phyloP scores from a whole-genome alignment of 2,329 filamentous ascomycete genomes.

The Gnomoniopsis smithogilvyi region DNA sequence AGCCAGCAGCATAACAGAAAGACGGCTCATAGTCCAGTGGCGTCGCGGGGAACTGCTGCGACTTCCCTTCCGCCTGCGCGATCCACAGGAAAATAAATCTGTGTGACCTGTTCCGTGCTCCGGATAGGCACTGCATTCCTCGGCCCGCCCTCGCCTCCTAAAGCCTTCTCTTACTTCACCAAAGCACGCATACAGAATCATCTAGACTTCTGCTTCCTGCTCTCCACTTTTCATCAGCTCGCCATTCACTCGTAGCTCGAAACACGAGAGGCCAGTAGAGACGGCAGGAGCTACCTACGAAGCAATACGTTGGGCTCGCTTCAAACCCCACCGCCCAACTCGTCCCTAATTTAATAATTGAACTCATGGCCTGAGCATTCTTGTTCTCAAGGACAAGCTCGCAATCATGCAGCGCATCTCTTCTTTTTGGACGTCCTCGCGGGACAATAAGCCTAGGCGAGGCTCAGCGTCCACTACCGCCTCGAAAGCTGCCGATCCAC shows the following conservation, averaged over 20 bases:
- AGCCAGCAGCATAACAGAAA: neutral
- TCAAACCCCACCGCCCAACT: neutral
- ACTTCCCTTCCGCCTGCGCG: neutral
- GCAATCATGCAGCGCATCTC: constrained; percentile 44
- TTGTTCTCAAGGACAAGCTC: constrained; percentile 1
- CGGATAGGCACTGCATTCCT: neutral
- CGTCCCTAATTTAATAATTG: constrained; percentile 19
- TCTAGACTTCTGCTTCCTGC: neutral
- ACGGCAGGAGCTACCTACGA: neutral
- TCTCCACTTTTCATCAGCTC: neutral
- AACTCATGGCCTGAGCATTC: constrained; percentile 17
- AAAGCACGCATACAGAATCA: neutral
- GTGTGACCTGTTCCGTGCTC: neutral
- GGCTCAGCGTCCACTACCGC: neutral
- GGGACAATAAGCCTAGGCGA: constrained; percentile 29
- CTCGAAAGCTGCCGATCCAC: constrained; percentile 3
- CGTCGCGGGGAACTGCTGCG: neutral
- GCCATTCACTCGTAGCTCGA: neutral
- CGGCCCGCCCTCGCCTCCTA: no score
- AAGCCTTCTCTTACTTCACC: neutral
- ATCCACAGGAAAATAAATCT: neutral
- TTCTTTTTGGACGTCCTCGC: constrained; percentile 37
- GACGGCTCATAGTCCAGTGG: neutral
- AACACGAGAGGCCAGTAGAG: neutral
- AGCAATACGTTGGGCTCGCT: neutral